Evolutionary conservation across 2,329 filamentous ascomycete species (phyloP), one percentile per base, ranked within the genome.

Genomic region (Phoma herbarum): DNA sequence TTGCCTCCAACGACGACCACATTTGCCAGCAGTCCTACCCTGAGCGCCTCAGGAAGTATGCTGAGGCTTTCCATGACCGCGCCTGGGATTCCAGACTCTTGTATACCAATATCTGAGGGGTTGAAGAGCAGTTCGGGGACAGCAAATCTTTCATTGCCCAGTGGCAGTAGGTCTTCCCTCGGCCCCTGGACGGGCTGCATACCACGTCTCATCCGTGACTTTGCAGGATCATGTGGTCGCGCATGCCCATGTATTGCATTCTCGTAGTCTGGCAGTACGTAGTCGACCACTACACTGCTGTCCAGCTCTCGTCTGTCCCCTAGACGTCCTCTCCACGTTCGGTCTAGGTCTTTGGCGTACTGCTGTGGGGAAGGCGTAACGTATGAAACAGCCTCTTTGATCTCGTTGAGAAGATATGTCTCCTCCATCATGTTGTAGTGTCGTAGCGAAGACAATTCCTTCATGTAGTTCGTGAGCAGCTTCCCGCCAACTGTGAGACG

Each of bases 381-480:
- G 68, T 90, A 98, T 73, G 92, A 96, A 0, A 90, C 88, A 4
- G 89, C 85, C 75, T 99, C 95, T 74, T 99, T 99, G 77, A 98
- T 93, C 76, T 97, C 91, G 70, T 97, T 97, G 74, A 97, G 92
- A 49, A 98, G 89, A 75, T 96, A 89, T 0, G 91, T 90, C 69
- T 99, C 95, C 75, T 96, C 93, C 62, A 95, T 88, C 87, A 99
- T 93, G 75, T 97, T 94, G 77, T 96, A 97, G 72, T 97, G 93
- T 7, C 95, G 89, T 14, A 96, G 84, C 1, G 93, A 97, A 18
- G 98, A 87, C 16, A 96, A 84, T 56, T 95, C 91, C 46, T 95
- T 94, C 31, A 99, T 83, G 74, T 96, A 90, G 75, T 98, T 98
- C 22, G 94, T 97, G 61, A 99, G 81, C 50, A 96, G 86, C 78